Evolutionary conservation across 257 asterid species (phyloP), one percentile per base, ranked within the genome.

Genomic region (Rubia yunnanensis): DNA sequence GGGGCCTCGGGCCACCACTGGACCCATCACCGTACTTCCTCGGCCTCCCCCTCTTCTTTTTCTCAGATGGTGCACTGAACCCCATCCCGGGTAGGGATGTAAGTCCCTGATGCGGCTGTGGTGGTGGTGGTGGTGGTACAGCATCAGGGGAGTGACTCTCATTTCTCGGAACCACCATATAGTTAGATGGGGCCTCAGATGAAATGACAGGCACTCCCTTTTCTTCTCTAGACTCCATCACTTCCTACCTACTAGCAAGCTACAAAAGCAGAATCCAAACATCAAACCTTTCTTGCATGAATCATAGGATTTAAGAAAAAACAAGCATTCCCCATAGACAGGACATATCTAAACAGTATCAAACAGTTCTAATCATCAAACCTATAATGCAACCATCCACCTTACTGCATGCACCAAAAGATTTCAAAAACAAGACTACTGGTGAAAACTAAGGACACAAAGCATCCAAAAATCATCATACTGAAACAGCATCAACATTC

Each of bases 1-100:
- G 76, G 54, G 76, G 65, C 74, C 78, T 20, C 32, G 70, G 34
- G 2, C 77, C 52, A 7, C 52, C 52, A 44, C n/a, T 65, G 54
- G 86, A 36, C 32, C 83, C 89, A 65, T 83, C 96, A 26, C 70
- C 82, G 70, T 91, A 88, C 79, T 88, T 91, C 85, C 96, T 84
- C 8, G 98, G 98, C n/a, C 98, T 68, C 35, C 98, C 98, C 65
- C 95, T 88, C 84, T 85, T 91, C 86, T 91, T 91, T 90, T 74
- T 88, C 78, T 85, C 95, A 10, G 86, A 70, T 24, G 76, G 65
- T 28, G 64, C 66, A 2, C 64, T 1, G n/a, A n/a, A n/a, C n/a
- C n/a, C n/a, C n/a, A n/a, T n/a, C n/a, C n/a, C n/a, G 31, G 74
- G 70, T 7, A 72, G 32, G 7, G 81, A 53, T 49, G 79, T 34